Percentiles rank a stretch among this genome's conserved stretches.
phyloP scores from a whole-genome alignment of 139 green algal genomes.

The Chlorella sorokiniana region DNA sequence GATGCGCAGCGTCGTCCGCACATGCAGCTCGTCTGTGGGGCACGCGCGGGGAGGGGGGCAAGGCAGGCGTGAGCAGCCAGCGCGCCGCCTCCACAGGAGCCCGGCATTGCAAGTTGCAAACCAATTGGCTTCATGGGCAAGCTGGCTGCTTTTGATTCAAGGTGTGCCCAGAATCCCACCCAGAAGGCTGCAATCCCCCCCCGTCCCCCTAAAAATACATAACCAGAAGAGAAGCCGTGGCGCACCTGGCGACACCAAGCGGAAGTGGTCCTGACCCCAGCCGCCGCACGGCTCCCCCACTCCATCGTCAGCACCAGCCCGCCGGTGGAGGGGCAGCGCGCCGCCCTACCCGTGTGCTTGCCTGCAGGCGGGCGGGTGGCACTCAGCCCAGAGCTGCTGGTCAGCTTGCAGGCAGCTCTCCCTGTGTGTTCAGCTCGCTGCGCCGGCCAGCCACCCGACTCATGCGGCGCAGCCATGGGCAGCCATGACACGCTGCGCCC shows the following conservation, averaged over 20 bases:
- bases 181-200: not conserved
- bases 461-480: no score
- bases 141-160: not conserved
- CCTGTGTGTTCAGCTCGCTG: no score
- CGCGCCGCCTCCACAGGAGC: no score
- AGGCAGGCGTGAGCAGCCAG: not conserved
- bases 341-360: not conserved
- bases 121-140: not conserved
- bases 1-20: not conserved
- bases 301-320: not conserved
- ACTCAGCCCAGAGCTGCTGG: no score
- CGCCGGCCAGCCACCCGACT: no score
- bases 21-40: slow-evolving; percentile 28
- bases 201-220: not conserved
- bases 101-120: not conserved
- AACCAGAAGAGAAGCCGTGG: not conserved
- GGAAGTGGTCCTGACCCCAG: slow-evolving; percentile 3
- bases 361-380: not conserved
- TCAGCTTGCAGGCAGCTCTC: no score
- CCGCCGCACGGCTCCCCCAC: slow-evolving; percentile 7
- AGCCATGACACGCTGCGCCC: no score
- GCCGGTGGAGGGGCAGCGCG: slow-evolving; percentile 13
- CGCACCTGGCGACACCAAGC: not conserved
- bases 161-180: not conserved
- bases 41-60: not conserved